Conservation (phyloP, 192 early-diverging fungal genomes). For the Coemansia sp. region DNA sequence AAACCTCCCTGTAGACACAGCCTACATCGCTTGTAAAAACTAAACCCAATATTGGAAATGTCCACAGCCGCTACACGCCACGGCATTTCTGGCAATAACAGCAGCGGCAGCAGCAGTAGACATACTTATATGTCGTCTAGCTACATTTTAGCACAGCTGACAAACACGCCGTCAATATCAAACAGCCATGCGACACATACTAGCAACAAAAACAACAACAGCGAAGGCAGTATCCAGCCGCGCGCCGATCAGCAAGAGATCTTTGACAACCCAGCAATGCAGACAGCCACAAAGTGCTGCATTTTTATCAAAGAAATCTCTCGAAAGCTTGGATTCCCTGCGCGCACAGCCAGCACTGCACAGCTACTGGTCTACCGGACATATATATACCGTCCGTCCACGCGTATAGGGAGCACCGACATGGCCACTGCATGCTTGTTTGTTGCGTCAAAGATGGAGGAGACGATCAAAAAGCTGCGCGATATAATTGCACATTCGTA, state of each 20-base stretch:
- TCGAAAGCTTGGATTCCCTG: constrained; percentile 36
- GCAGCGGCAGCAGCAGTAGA: constrained; percentile 13
- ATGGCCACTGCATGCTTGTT: constrained; percentile 70
- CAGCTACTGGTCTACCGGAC: constrained; percentile 47
- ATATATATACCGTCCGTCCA: constrained; percentile 32
- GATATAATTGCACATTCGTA: constrained; percentile 73
- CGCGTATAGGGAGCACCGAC: constrained; percentile 22
- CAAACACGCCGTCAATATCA: background rate
- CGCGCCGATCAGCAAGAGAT: constrained; percentile 26
- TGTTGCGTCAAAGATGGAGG: constrained; percentile 84
- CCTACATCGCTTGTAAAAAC: background rate
- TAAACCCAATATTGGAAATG: background rate
- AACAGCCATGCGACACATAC: background rate
- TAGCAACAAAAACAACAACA: constrained; percentile 5
- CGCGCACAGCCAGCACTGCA: constrained; percentile 45
- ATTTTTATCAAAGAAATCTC: constrained; percentile 41
- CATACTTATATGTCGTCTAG: constrained; percentile 35
- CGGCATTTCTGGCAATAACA: background rate
- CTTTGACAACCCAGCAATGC: constrained; percentile 7
- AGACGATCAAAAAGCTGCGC: constrained; percentile 79
- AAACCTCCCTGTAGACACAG: background rate
- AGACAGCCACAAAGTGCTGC: constrained; percentile 37
- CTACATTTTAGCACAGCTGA: constrained; percentile 32
- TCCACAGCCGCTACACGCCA: background rate
- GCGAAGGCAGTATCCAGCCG: background rate